phyloP scores from a whole-genome alignment of 306 rosid genomes.

The Geum urbanum region DNA sequence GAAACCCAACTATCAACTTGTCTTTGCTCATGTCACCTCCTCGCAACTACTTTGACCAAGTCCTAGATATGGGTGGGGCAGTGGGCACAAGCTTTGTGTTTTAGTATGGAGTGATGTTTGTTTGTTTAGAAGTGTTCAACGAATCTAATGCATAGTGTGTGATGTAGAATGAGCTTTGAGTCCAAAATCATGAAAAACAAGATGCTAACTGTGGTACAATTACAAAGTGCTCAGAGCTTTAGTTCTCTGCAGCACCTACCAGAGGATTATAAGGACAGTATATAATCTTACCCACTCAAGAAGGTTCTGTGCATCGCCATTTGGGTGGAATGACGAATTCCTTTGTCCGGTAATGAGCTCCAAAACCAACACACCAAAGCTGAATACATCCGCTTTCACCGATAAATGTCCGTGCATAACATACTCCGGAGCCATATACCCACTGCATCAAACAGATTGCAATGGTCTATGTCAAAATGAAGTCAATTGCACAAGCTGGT shows the following conservation, averaged over 20 bases:
- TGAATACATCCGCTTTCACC: conserved; percentile 73
- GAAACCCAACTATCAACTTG: not conserved
- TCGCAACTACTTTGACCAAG: conserved; percentile 2
- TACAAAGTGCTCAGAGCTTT: not conserved
- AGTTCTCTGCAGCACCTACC: not conserved
- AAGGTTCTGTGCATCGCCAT: conserved; percentile 36
- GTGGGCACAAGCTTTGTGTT: not conserved
- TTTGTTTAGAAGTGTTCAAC: not conserved
- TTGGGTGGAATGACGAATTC: conserved; percentile 38
- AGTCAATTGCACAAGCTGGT: not conserved
- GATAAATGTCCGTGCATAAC: conserved; percentile 82
- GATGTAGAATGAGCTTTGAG: not conserved
- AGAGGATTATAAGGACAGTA: not conserved
- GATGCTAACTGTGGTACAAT: not conserved
- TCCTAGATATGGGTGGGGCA: not conserved
- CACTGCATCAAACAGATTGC: conserved; percentile 41
- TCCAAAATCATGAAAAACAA: not conserved
- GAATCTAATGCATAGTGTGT: not conserved
- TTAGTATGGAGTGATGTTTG: not conserved
- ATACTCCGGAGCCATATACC: conserved; percentile 95
- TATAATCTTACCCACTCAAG: conserved; percentile 49
- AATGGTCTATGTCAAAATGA: not conserved
- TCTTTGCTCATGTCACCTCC: conserved; percentile 11
- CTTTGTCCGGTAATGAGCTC: conserved; percentile 75
- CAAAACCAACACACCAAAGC: conserved; percentile 82